phyloP scores from a whole-genome alignment of 192 early-diverging fungal genomes.

The Phycomyces blakesleeanus region DNA sequence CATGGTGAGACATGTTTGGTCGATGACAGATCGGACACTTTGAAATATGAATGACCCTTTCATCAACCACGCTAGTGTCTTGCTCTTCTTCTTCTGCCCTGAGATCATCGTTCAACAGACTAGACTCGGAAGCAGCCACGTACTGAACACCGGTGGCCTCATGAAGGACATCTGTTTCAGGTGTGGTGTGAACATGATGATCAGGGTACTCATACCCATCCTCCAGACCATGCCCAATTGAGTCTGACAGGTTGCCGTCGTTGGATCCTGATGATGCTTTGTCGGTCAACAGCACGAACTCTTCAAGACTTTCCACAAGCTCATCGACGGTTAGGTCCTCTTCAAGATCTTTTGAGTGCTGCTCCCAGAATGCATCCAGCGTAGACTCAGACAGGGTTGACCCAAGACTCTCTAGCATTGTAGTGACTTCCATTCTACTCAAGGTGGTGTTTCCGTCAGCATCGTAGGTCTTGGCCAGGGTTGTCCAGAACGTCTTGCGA shows the following conservation, averaged over 20 bases:
- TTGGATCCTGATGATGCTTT: background rate
- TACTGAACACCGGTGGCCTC: slow-evolving; percentile 25
- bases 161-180: slow-evolving; percentile 13
- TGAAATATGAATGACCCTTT: slow-evolving; percentile 59
- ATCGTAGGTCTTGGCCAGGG: slow-evolving; percentile 59
- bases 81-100: background rate
- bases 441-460: slow-evolving; percentile 56
- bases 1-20: slow-evolving; percentile 41
- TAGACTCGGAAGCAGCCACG: slow-evolving; percentile 8
- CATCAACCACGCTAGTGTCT: slow-evolving; percentile 11
- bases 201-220: slow-evolving; percentile 5
- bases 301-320: slow-evolving; percentile 57
- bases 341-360: slow-evolving; percentile 35
- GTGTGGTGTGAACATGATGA: background rate
- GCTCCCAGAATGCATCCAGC: slow-evolving; percentile 53
- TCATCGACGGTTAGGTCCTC: slow-evolving; percentile 68
- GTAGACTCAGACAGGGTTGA: slow-evolving; percentile 63
- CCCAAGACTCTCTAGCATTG: slow-evolving; percentile 70
- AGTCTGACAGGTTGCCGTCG: no score
- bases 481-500: slow-evolving; percentile 67
- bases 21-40: slow-evolving; percentile 70
- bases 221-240: background rate
- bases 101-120: slow-evolving; percentile 2
- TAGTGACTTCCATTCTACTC: slow-evolving; percentile 55
- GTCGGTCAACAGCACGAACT: slow-evolving; percentile 23